Conservation (phyloP, 352 stramenopile species). For the Globisporangium acanthophoron region DNA sequence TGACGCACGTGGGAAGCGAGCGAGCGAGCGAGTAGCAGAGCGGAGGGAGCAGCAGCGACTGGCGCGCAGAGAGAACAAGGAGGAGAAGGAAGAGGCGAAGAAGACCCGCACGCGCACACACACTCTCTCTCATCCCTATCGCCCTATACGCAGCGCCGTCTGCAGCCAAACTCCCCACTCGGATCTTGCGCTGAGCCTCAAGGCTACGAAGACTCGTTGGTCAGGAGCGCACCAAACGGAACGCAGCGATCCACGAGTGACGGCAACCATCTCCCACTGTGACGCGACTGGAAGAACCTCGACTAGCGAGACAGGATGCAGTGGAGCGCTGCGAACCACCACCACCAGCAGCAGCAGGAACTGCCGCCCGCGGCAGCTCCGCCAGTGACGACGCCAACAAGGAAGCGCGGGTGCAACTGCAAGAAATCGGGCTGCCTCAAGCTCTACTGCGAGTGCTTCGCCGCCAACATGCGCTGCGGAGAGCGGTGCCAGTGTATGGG, state of each 20-base stretch:
- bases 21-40: background rate
- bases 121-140: background rate
- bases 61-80: background rate
- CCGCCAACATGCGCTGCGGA: conserved; percentile 38
- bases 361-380: background rate
- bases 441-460: conserved; percentile 87
- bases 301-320: background rate
- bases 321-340: background rate
- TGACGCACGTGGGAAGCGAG: background rate
- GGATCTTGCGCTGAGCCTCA: background rate
- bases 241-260: too few species aligned
- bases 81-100: background rate
- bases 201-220: background rate
- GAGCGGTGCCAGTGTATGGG: conserved; percentile 67
- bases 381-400: background rate
- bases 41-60: background rate
- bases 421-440: conserved; percentile 97
- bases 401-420: conserved; percentile 88
- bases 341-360: background rate
- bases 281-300: too few species aligned
- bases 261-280: too few species aligned
- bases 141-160: background rate
- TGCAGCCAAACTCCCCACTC: background rate
- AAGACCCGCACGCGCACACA: background rate
- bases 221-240: background rate